Percentiles rank a stretch among this genome's conserved stretches.
These are phyloP conservation scores for Geotrichum citri-aurantii DNA, from an alignment of 1,139 yeast genomes.

Conservation along the genomic window DNA sequence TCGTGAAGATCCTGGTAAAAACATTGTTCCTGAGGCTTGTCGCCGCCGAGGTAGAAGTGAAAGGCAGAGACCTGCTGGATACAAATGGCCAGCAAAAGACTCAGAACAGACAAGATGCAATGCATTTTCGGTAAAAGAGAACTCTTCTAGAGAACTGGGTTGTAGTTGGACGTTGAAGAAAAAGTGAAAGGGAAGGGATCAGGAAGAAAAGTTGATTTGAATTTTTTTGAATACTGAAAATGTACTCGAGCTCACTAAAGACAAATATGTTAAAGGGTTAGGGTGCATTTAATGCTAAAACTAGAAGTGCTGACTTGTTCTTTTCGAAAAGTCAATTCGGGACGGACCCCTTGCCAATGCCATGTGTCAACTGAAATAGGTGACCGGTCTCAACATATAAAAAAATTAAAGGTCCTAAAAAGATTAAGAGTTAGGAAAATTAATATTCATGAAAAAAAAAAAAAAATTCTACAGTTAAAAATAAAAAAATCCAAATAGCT, in stretches of 20 bases:
- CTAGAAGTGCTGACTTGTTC: neutral
- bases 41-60: constrained; percentile 54
- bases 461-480: no score
- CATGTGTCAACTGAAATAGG: neutral
- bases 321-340: neutral
- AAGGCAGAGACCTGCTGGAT: constrained; percentile 30
- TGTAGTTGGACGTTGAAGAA: neutral
- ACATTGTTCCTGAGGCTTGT: constrained; percentile 48
- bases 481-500: no score
- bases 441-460: no score
- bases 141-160: neutral
- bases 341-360: neutral
- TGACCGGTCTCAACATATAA: neutral
- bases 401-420: no score
- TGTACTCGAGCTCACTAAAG: neutral
- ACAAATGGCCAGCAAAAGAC: constrained; percentile 9
- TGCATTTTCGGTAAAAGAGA: constrained; percentile 4
- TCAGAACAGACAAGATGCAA: constrained; percentile 4
- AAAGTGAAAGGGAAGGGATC: neutral
- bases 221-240: neutral
- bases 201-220: neutral
- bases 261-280: neutral
- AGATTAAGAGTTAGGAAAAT: no score
- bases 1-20: constrained; percentile 59
- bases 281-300: neutral